Conservation (phyloP, 2,329 filamentous ascomycete genomes). For the Colletotrichum cordylinicola region DNA sequence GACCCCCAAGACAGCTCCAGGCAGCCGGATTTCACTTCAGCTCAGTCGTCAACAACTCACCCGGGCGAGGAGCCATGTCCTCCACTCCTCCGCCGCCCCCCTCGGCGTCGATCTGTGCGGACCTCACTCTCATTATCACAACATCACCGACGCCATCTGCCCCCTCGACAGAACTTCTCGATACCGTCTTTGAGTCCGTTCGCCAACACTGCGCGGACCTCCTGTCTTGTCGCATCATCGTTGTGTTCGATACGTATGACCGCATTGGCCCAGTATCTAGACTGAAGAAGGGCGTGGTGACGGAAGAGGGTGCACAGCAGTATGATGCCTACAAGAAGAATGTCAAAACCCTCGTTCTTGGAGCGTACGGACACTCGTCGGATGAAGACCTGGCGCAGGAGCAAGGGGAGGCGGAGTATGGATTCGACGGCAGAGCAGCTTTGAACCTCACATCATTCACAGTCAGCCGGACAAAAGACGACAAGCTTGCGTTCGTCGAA, state of each 20-base stretch:
- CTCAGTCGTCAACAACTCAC: not conserved
- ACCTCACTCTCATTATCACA: conserved; percentile 54
- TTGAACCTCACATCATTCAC: conserved; percentile 27
- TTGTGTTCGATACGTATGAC: conserved; percentile 60
- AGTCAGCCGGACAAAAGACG: conserved; percentile 38
- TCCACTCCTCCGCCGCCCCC: not conserved
- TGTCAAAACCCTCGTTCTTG: conserved; percentile 46
- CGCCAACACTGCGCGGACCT: conserved; percentile 45
- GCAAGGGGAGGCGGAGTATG: conserved; percentile 51
- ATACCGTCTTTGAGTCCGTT: conserved; percentile 51
- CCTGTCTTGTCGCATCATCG: conserved; percentile 48
- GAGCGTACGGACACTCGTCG: conserved; percentile 26
- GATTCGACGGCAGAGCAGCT: conserved; percentile 32
- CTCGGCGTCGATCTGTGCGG: not conserved
- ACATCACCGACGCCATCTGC: conserved; percentile 62
- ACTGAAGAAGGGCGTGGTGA: conserved; percentile 60
- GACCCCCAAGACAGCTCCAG: not conserved
- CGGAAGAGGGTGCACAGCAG: conserved; percentile 44
- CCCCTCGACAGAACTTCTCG: conserved; percentile 57
- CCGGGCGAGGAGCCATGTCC: not conserved
- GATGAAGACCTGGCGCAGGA: not conserved
- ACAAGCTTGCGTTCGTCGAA: conserved; percentile 54
- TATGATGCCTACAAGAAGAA: conserved; percentile 53
- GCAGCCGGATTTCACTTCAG: not conserved
- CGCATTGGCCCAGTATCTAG: conserved; percentile 47